Evolutionary conservation across 257 asterid genomes (phyloP), one percentile per base, ranked within the genome.

Genomic region (Primulina tabacum): DNA sequence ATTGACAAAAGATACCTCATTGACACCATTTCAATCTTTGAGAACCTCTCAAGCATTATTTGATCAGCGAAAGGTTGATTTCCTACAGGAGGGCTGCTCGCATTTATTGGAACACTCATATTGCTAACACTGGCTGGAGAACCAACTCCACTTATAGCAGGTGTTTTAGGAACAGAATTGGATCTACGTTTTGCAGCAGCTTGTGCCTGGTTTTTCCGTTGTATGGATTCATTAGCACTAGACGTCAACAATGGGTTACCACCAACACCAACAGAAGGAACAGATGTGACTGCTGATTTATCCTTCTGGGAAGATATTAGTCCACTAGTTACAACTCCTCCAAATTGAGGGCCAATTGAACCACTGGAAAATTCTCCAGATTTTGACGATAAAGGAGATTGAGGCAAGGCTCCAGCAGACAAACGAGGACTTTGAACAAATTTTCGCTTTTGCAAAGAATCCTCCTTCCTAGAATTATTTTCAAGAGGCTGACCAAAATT

Each of bases 351-450:
- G 58, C 98, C 98, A 37, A 89, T 79, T 24, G 98, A 92, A 74
- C 97, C 97, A 73, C 94, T 88, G 21, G 97, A 92, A 79, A 92
- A 84, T 82, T 92, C 98, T 61, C 96, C 97, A 37, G 98, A 90
- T 77, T 85, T 92, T 35, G 98, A 92, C 2, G 97, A 90, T 80
- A 92, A 77, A n/a, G 98, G 98, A 82, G 98, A 91, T 73, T 89
- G 97, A 69, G 99, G 97, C 57, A 94, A 84, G 33, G 94, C 98
- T 67, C 95, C 95, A 69, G 89, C 83, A 75, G 99, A 94, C 62
- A 86, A 86, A 75, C 84, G 96, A 75, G 99, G 97, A 81, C 97
- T 91, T 71, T 88, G 97, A 70, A 76, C 97, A 40, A 82, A 35
- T 81, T 89, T 94, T 81, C 96, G 82, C 84, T 87, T 93, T 79